Base-by-base conservation (phyloP, 2,329 filamentous ascomycete species). In the Raffaelea ambrosiae region DNA sequence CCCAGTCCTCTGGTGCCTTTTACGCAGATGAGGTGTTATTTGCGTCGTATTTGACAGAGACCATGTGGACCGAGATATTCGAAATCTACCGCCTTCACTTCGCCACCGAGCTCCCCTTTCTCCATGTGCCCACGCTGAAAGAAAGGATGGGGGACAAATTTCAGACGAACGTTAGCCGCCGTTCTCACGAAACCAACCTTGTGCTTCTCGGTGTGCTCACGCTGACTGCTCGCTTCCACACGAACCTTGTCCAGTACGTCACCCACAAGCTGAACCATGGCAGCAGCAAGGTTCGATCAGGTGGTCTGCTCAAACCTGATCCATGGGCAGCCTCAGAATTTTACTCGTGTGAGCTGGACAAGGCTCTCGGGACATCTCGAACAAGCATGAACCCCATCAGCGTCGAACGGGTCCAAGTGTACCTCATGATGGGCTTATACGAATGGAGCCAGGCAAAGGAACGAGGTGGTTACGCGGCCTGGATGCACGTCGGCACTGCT, bases 31-130 rank as follows among this genome's bases (percentile, higher is more conserved):
- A 86, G 55, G 73, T 81, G 1, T 66, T 88, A 23, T 74, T 82
- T 20, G 73, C 78, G 3, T 69, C 71, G 1, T 71, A 84, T 45
- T 67, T 88, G 22, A 86, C 80, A 1, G 70, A 76, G 29, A 69
- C 79, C 44, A 63, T 86, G 4, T 88, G 84, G 84, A 74, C 75
- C 38, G 77, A 86, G 57, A 65, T 88, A 35, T 83, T 85, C 55
- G 77, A 79, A 55, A 77, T 86, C 23, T 88, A 83, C 61, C 79
- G 83, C 56, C 69, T 81, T 39, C 83, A 88, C 59, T 88, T 83
- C 59, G 80, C 81, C 0, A 81, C 83, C 1, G 84, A 88, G 58
- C 71, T 88, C 36, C 79, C 84, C 0, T 88, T 88, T 57, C 61
- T 88, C 8, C 84, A 88, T 58, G 68, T 82, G 5, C 74, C 79